Base-by-base conservation (phyloP, 371 early-diverging fungal species). In the Dentiscutata heterogama region DNA sequence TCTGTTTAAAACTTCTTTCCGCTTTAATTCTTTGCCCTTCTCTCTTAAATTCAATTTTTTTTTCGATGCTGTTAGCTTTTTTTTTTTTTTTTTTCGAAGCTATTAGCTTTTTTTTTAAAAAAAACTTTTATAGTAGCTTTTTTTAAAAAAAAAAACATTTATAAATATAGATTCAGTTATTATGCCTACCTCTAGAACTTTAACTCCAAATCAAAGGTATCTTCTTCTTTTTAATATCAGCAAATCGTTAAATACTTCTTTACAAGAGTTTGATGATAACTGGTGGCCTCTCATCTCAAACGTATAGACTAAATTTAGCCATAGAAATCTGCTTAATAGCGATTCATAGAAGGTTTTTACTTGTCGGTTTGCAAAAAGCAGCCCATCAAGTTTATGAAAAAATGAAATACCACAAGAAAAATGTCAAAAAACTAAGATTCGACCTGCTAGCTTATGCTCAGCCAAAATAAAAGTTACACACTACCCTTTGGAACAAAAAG, bases 191-290 rank as follows among this genome's bases (percentile, higher is more conserved):
- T 56, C 20, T 56, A 20, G 20, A 58, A 22, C 18, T 20, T 58
- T 71, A 3, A 71, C 46, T 71, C 25, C 71, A 20, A 42, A 71
- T 71, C 6, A 71, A 22, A 71, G 31, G n/a, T 3, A 42, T 18
- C 14, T 42, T 71, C n/a, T 71, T 20, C 71, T 71, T 46, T 71
- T 71, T 71, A 71, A 71, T 71, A 20, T 71, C 2, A 22, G 39
- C 4, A 6, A 46, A 35, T 5, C 71, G 20, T 20, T 71, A 18
- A 42, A 71, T 27, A 20, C 22, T 31, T 42, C 46, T 18, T 18
- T 35, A 10, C 0, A 5, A 71, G 3, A 71, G 20, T 71, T 71
- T 71, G 46, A 71, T 46, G 31, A 51, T 5, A n/a, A 42, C 5
- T 71, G 50, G 50, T 71, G n/a, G 46, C 46, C 71, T 18, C 35